These are phyloP conservation scores for Novymonas esmeraldas DNA, from an alignment of 208 protist species.

Conservation along the genomic window DNA sequence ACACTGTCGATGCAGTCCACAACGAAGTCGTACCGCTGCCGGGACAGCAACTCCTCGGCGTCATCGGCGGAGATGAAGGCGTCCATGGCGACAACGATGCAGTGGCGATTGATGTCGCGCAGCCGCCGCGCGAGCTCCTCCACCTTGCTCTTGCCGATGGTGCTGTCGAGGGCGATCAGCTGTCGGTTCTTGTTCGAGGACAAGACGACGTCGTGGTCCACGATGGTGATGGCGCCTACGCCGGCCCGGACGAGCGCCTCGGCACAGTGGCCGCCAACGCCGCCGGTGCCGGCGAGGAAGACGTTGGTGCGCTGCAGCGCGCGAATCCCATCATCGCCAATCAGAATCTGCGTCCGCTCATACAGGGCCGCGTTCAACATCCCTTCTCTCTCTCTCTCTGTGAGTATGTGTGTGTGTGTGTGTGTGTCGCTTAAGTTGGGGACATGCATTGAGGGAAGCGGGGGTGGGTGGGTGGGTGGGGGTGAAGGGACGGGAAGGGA, in stretches of 20 bases:
- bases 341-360: constrained; percentile 82
- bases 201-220: constrained; percentile 90
- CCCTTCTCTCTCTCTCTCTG: background rate
- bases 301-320: constrained; percentile 66
- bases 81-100: constrained; percentile 71
- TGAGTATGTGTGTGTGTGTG: background rate
- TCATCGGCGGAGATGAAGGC: constrained; percentile 71
- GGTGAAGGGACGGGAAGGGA: too few species aligned
- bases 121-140: constrained; percentile 72
- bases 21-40: constrained; percentile 82
- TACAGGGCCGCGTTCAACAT: constrained; percentile 86
- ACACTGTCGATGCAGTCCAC: constrained; percentile 94
- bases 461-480: background rate
- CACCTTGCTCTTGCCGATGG: constrained; percentile 88
- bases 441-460: background rate
- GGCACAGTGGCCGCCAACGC: constrained; percentile 89
- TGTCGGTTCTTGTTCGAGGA: constrained; percentile 92
- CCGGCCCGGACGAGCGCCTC: constrained; percentile 86
- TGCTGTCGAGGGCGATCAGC: constrained; percentile 88
- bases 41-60: constrained; percentile 68
- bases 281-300: constrained; percentile 85
- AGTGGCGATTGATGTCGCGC: constrained; percentile 79
- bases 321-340: constrained; percentile 77
- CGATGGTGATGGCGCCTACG: constrained; percentile 86
- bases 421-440: background rate